Evolutionary conservation across 306 rosid genomes (phyloP), one percentile per base, ranked within the genome.

Genomic region (Cucurbita moschata): DNA sequence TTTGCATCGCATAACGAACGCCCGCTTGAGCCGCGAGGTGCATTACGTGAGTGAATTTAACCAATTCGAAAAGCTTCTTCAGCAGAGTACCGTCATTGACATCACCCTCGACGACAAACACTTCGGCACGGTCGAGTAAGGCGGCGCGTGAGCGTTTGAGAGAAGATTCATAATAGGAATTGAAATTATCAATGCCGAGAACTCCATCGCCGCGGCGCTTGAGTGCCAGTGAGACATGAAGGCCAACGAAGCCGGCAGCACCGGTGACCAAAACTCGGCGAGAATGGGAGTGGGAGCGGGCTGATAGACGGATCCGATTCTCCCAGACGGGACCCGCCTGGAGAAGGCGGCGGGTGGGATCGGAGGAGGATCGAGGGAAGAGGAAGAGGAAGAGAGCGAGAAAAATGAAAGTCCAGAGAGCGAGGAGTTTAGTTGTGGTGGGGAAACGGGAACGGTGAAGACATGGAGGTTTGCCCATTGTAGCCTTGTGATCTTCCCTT

Each of bases 11-110:
- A 21, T 81, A 84, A 5, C 85, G 79, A 2, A 84, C 78, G 0
- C 87, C 83, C 0, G 85, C 85, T 16, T 84, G 85, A 0, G 87
- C 87, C 0, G 84, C 87, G 1, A 83, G 76, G 70, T 83, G 87
- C 78, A 83, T 72, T 23, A 83, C 84, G 46, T 80, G 81, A 5
- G 82, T 83, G 80, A 80, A 83, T 49, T 59, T 71, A 12, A 58
- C 77, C 37, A 76, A 10, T 10, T 77, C 57, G 12, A 83, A 78
- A 14, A 81, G 84, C 44, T 77, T 62, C 1, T 3, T 15, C 10
- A 83, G 52, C 15, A 77, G 61, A 2, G 16, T 37, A 0, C 18
- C 54, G 61, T 81, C 77, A 5, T 78, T 83, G 64, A 83, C 68
- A 40, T 83, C 81, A 0, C 82, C 81, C 13, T 83, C 84, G 4